Evolutionary conservation across 345 rosid genomes (phyloP).

Genomic region (Combretum micranthum): DNA sequence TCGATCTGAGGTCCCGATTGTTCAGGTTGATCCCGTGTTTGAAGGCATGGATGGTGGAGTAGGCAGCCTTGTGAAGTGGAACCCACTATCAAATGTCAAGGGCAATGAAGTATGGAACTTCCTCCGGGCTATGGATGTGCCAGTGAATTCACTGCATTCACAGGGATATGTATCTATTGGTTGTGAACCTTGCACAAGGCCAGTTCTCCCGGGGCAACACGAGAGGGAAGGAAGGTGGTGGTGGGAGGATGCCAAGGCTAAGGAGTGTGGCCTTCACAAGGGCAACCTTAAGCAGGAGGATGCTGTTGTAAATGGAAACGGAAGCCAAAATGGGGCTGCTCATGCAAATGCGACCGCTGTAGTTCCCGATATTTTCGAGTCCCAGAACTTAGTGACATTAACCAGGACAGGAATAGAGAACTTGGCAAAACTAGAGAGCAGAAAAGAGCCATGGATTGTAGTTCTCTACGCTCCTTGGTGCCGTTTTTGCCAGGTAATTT

Average conservation of each 20-base stretch:
- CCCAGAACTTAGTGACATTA: conserved; percentile 50
- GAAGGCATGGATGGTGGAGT: conserved; percentile 84
- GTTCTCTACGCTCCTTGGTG: conserved; percentile 99
- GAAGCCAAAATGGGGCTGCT: conserved; percentile 32
- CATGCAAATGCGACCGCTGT: conserved; percentile 20
- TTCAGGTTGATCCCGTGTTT: conserved; percentile 85
- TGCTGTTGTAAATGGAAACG: conserved; percentile 20
- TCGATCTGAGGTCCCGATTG: conserved; percentile 77
- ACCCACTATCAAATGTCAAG: conserved; percentile 78
- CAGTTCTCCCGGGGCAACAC: conserved; percentile 91
- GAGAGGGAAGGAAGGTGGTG: conserved; percentile 99
- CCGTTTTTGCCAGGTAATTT: conserved; percentile 70
- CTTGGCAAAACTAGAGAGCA: conserved; percentile 46
- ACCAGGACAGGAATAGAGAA: conserved; percentile 79
- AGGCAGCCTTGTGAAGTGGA: conserved; percentile 96
- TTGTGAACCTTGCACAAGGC: conserved; percentile 96
- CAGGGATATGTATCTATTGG: conserved; percentile 89
- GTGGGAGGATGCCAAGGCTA: conserved; percentile 99
- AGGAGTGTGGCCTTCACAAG: conserved; percentile 94
- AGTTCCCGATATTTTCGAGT: conserved; percentile 56
- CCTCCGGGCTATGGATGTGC: conserved; percentile 79
- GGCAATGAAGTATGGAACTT: conserved; percentile 77
- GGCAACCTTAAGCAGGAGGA: conserved; percentile 64
- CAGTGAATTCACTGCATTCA: conserved; percentile 67
- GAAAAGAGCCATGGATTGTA: conserved; percentile 81